A percentile compares a stretch with the other conserved stretches of the same genome.
These are phyloP conservation scores for Byssothecium circinans DNA, from an alignment of 2,329 filamentous ascomycete genomes.

Conservation along the genomic window DNA sequence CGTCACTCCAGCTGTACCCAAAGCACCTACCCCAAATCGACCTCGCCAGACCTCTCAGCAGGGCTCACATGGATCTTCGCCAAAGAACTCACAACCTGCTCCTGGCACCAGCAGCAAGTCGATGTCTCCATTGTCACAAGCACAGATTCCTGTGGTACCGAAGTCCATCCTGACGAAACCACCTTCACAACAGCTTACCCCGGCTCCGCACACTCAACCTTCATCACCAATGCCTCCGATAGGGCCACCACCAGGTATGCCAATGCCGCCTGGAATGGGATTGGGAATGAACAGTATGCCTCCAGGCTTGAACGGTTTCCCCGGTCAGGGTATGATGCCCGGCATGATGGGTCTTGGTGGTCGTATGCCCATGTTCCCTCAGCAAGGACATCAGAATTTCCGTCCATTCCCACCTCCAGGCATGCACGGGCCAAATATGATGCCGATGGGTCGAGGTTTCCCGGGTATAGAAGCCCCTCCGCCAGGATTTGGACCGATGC, in stretches of 20 bases:
- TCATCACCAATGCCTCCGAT: conserved; percentile 67
- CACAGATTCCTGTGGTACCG: conserved; percentile 66
- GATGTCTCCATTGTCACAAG: conserved; percentile 63
- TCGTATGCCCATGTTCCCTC: conserved; percentile 59
- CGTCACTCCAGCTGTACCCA: conserved; percentile 79
- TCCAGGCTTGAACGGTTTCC: conserved; percentile 53
- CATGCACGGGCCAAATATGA: conserved; percentile 57
- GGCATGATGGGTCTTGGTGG: conserved; percentile 58
- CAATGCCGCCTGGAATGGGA: conserved; percentile 56
- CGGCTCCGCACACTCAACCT: conserved; percentile 60
- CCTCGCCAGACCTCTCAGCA: conserved; percentile 79
- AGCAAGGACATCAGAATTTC: conserved; percentile 55
- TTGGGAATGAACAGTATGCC: conserved; percentile 50
- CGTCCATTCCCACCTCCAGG: conserved; percentile 61
- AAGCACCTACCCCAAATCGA: conserved; percentile 77
- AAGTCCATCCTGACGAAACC: conserved; percentile 66
- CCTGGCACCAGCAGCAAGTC: conserved; percentile 54
- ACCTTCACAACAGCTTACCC: conserved; percentile 48
- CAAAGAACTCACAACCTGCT: conserved; percentile 64
- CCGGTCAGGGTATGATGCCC: conserved; percentile 56
- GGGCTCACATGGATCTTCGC: conserved; percentile 68
- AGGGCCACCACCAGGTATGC: conserved; percentile 59
- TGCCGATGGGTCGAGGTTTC: conserved; percentile 60
- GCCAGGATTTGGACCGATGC: conserved; percentile 43
- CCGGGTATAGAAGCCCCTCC: conserved; percentile 57